phyloP scores from a whole-genome alignment of 179 eudicot species.

The Sideroxylon spinosum region DNA sequence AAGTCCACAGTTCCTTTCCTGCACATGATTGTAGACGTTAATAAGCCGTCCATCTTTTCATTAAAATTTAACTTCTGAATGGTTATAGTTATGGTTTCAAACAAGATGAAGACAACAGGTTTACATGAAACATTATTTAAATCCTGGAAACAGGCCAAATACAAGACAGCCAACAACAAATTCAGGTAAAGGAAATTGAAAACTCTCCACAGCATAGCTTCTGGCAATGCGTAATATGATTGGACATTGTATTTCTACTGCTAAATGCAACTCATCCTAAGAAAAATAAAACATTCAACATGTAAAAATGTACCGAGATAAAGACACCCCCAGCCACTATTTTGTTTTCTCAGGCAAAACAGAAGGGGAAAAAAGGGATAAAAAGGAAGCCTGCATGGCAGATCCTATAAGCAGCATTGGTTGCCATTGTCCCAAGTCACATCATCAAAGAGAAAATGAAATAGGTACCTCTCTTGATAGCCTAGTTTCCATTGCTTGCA shows the following conservation, averaged over 20 bases:
- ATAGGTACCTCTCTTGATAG: slow-evolving; percentile 70
- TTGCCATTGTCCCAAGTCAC: not conserved
- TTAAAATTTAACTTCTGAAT: not conserved
- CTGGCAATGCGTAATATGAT: not conserved
- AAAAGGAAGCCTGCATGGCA: not conserved
- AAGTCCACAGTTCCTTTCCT: slow-evolving; percentile 76
- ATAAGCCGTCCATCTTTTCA: not conserved
- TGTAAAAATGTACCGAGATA: not conserved
- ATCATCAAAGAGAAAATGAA: not conserved
- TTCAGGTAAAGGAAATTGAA: slow-evolving; percentile 2
- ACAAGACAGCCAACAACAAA: not conserved
- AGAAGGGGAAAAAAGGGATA: not conserved
- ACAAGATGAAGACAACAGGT: slow-evolving; percentile 1
- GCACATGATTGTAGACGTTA: slow-evolving; percentile 18
- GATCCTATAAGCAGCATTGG: not conserved
- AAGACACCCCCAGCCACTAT: not conserved
- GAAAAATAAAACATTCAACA: not conserved
- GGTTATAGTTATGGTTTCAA: not conserved
- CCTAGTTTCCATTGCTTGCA: slow-evolving; percentile 68
- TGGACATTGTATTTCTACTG: not conserved
- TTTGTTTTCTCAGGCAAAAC: not conserved
- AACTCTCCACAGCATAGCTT: not conserved
- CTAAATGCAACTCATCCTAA: not conserved
- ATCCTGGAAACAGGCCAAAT: not conserved
- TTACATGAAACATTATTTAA: not conserved